Percentiles rank a stretch among this genome's conserved stretches.
Conservation (phyloP, 306 rosid species). For the Pterocarpus macrocarpus region DNA sequence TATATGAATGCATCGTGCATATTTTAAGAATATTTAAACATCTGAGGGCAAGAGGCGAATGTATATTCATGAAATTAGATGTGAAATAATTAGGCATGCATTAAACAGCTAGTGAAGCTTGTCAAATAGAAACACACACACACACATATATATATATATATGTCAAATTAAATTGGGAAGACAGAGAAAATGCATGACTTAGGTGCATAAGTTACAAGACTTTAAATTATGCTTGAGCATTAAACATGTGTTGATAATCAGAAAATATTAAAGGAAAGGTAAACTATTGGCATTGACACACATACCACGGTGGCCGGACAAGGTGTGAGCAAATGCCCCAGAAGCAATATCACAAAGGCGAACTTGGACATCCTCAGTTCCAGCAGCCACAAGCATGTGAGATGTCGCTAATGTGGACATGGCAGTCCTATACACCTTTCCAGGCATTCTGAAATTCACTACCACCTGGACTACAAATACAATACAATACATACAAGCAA, state of each 20-base stretch:
- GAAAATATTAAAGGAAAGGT: background rate
- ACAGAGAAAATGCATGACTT: background rate
- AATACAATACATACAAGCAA: no score
- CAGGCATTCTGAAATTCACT: constrained; percentile 86
- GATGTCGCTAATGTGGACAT: constrained; percentile 91
- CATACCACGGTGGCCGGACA: constrained; percentile 97
- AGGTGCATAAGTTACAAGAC: background rate
- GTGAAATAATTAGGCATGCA: background rate
- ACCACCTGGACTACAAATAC: constrained; percentile 61
- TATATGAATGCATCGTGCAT: background rate
- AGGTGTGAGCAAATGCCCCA: constrained; percentile 89
- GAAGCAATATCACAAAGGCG: constrained; percentile 97
- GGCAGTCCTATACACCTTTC: constrained; percentile 88
- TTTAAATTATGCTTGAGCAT: background rate
- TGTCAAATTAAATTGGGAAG: background rate
- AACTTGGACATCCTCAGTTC: constrained; percentile 97
- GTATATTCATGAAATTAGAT: background rate
- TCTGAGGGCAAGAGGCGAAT: background rate
- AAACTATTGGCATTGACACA: constrained; percentile 13
- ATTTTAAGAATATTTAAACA: background rate
- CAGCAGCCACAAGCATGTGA: constrained; percentile 90
- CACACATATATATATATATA: background rate
- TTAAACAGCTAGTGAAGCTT: background rate
- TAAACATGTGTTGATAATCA: background rate
- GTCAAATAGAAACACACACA: constrained; percentile 7